Conservation (phyloP, 306 rosid species). For the Pueraria montana region DNA sequence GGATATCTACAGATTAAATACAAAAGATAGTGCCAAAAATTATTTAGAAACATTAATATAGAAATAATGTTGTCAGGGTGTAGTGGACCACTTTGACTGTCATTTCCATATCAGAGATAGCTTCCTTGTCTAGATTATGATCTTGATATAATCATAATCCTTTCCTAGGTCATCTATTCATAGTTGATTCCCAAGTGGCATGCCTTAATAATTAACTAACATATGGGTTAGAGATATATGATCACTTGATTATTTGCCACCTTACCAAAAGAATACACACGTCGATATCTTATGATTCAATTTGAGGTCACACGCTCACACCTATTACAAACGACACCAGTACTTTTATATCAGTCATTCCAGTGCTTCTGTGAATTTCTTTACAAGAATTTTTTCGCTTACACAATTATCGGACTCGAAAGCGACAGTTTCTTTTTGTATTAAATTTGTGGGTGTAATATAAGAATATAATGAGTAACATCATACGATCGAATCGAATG, state of each 20-base stretch:
- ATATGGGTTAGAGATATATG: background rate
- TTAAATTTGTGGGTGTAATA: background rate
- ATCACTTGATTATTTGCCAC: constrained; percentile 17
- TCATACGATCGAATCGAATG: constrained; percentile 9
- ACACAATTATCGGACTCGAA: constrained; percentile 3
- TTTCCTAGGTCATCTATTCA: constrained; percentile 7
- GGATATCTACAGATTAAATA: background rate
- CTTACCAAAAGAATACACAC: constrained; percentile 12
- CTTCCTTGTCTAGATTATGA: constrained; percentile 31
- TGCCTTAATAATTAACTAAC: background rate
- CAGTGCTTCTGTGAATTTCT: background rate
- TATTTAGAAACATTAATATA: background rate
- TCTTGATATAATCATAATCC: background rate
- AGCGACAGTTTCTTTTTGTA: constrained; percentile 18
- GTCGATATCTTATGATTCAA: constrained; percentile 1
- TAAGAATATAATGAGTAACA: background rate
- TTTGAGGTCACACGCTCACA: background rate
- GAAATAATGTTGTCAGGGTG: background rate
- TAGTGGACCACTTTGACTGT: constrained; percentile 46
- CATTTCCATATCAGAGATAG: background rate
- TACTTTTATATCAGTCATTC: background rate
- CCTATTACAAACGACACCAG: background rate
- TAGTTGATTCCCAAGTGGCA: constrained; percentile 38
- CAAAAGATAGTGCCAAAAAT: background rate
- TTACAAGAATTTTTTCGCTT: background rate